A percentile compares a stretch with the other conserved stretches of the same genome.
These are phyloP conservation scores for Aspergillus oerlinghausenensis DNA, from an alignment of 2,329 filamentous ascomycete genomes.

Conservation along the genomic window DNA sequence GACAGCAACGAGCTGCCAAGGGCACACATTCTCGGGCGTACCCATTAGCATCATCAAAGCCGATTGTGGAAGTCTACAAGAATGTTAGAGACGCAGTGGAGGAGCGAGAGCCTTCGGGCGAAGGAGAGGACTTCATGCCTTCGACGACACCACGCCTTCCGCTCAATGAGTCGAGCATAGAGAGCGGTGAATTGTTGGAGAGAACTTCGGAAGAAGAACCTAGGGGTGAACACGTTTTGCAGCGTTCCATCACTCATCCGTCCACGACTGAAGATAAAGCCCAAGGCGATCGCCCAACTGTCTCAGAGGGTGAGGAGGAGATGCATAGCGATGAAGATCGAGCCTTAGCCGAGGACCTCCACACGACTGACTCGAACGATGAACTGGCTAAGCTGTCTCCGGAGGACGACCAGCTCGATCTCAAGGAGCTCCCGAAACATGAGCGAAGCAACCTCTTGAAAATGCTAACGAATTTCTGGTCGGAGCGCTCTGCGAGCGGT, in stretches of 20 bases:
- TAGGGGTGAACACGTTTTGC: slow-evolving; percentile 30
- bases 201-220: slow-evolving; percentile 21
- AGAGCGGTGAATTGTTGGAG: slow-evolving; percentile 23
- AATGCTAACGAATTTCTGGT: slow-evolving; percentile 96
- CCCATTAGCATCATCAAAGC: slow-evolving; percentile 87
- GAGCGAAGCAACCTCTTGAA: slow-evolving; percentile 92
- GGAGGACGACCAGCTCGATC: slow-evolving; percentile 52
- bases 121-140: slow-evolving; percentile 47
- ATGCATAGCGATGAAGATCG: slow-evolving; percentile 68
- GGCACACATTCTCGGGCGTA: slow-evolving; percentile 74
- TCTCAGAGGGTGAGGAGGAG: slow-evolving; percentile 64
- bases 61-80: slow-evolving; percentile 92
- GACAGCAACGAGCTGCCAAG: slow-evolving; percentile 72
- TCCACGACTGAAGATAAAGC: slow-evolving; percentile 41
- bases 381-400: slow-evolving; percentile 48
- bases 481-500: slow-evolving; percentile 89
- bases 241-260: slow-evolving; percentile 31
- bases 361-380: slow-evolving; percentile 54
- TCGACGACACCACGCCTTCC: slow-evolving; percentile 21
- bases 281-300: slow-evolving; percentile 46
- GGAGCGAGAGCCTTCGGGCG: slow-evolving; percentile 65
- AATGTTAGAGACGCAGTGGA: slow-evolving; percentile 91
- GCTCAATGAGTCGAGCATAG: slow-evolving; percentile 29
- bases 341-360: slow-evolving; percentile 63
- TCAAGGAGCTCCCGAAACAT: slow-evolving; percentile 79